Base-by-base conservation (phyloP, 2,329 filamentous ascomycete genomes). In the Aureobasidium leucospermi region DNA sequence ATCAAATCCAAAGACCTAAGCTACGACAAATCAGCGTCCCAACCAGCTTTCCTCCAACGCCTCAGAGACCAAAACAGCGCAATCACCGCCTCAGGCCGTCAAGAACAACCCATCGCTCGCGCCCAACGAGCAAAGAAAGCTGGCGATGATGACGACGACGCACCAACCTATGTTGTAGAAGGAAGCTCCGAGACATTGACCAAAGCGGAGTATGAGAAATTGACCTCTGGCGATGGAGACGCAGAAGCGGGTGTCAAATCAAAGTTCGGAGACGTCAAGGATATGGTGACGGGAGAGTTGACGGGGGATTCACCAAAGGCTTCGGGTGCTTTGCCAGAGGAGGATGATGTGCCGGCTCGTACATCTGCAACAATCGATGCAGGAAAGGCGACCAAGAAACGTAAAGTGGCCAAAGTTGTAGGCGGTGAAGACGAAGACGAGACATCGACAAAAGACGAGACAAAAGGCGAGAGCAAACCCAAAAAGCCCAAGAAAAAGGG, bases 131-230 rank as follows among this genome's bases (percentile, higher is more conserved):
- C 67, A 67, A 72, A 63, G 15, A 81, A 67, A 67, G 71, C 76
- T 61, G 85, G 86, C 65, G 85, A 86, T 42, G 85, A 90, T 62
- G 87, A 87, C 11, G 89, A 93, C 65, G 89, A 93, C 70, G 86
- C 80, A 52, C 89, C 89, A 0, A 79, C 90, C 0, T 84, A 90
- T 55, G 83, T 94, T 4, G 83, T 93, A 65, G 88, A 90, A 69
- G 78, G 81, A 4, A 87, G 84, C 52, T 87, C 89, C 58, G 80
- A 86, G 32, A 80, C 86, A 48, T 72, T 74, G 65, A 83, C 66
- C 63, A 80, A 74, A 66, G 74, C 74, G n/a, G 77, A 81, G 48
- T 78, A 79, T 59, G 75, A 79, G 36, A 74, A 74, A 15, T 67
- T 80, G 47, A 46, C 59, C 10, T 34, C 47, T 5, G 47, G 34